Evolutionary conservation across 2,329 filamentous ascomycete species (phyloP), one percentile per base, ranked within the genome.

Genomic region (Claviceps pusilla): DNA sequence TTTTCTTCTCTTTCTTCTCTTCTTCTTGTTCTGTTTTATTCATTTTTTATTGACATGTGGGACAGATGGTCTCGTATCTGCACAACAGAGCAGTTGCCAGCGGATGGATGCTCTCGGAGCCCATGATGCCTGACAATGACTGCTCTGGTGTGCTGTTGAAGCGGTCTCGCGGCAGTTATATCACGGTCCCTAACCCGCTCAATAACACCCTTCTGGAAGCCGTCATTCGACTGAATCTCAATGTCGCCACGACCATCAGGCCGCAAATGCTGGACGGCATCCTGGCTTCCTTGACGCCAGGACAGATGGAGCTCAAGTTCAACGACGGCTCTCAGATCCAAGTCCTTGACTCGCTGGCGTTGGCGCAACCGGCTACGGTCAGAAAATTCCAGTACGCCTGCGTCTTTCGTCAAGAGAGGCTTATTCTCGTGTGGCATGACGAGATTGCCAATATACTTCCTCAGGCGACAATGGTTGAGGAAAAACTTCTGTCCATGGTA

Each of bases 191-290:
- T 0, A 62, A 69, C 29, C 60, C 63, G 5, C 56, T 73, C 11
- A 63, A 70, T 51, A 64, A 64, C 16, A 58, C 66, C 10, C 64
- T 76, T 9, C 59, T 73, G 11, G 67, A 62, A 4, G 71, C 73
- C 7, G 69, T 74, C 7, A 67, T 69, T 52, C 68, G 68, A 52
- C 66, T 76, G 54, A 74, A 75, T 57, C 66, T 72, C 24, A 65
- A 67, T 16, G 72, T 75, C 39, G 73, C 72, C 14, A 67, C 76
- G 55, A 76, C 75, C 10, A 74, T 77, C 71, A 70, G 69, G 10
- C 72, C 72, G 1, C 68, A 74, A 48, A 73, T 73, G 54, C 72
- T 73, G 33, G 66, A 70, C 24, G 70, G 70, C 16, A 71, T 76
- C 41, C 66, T 75, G 56, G 63, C 66, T n/a, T 66, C 66, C 0